Base-by-base conservation (phyloP, 306 rosid species). In the Hylodesmum podocarpum region DNA sequence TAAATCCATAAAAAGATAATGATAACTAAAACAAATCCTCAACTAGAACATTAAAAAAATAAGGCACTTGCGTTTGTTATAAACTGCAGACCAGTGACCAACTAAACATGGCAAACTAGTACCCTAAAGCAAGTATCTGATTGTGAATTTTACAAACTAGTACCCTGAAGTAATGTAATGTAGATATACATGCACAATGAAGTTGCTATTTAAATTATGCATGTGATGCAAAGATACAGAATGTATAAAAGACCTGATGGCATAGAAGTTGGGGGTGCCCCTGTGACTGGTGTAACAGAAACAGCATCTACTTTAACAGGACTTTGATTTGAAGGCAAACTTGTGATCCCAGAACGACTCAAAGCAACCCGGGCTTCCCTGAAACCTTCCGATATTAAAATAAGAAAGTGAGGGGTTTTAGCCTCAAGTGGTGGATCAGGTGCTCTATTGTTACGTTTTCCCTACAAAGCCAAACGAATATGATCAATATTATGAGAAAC, bases 311-410 rank as follows among this genome's bases (percentile, higher is more conserved):
- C 88, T 81, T 92, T 96, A 39, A 96, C 91, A 84, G 98, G 97
- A 83, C 89, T 89, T 73, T 86, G 97, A 86, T 86, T 92, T 61
- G 92, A 66, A 47, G 96, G 84, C 78, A 89, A 78, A 78, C 69
- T 88, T 46, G 96, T 74, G 49, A 85, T 86, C 86, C 99, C 99
- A 44, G 94, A 86, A 59, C 86, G 92, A 88, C 87, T 91, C 80
- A 92, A 84, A 78, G 90, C 92, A 81, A 85, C 79, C 49, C 90
- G 82, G 64, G 94, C 98, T 80, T 96, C 99, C 89, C 88, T 80
- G 83, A 96, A 92, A 84, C 79, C 85, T 80, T 96, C 99, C 21
- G 99, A 90, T 76, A 96, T 78, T 64, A 96, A 87, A 84, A 96
- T 73, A 82, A 96, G 91, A 85, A 81, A 89, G 76, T 86, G 86